A percentile compares a stretch with the other conserved stretches of the same genome.
phyloP scores from a whole-genome alignment of 179 eudicot genomes.

The Nepenthes alata region DNA sequence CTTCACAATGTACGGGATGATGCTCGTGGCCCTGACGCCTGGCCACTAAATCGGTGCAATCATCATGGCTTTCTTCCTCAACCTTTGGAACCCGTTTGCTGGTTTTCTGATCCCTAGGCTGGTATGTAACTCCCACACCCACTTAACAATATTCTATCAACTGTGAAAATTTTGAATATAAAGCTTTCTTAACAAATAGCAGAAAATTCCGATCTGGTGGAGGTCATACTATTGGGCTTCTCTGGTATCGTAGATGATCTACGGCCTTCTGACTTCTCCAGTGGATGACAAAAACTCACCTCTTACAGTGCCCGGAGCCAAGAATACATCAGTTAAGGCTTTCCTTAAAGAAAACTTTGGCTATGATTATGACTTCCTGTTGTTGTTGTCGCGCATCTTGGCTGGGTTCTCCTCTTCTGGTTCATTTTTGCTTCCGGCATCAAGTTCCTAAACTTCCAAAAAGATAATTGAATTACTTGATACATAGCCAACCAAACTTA shows the following conservation, averaged over 20 bases:
- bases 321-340: slow-evolving; percentile 20
- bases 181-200: slow-evolving; percentile 5
- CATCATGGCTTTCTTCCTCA: slow-evolving; percentile 60
- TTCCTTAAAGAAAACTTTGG: slow-evolving; percentile 40
- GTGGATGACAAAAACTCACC: slow-evolving; percentile 38
- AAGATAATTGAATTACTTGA: no score
- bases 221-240: slow-evolving; percentile 92
- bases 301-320: slow-evolving; percentile 38
- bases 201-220: slow-evolving; percentile 95
- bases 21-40: slow-evolving; percentile 73
- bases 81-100: slow-evolving; percentile 75
- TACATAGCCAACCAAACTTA: no score
- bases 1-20: slow-evolving; percentile 71
- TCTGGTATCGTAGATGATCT: slow-evolving; percentile 71
- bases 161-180: not conserved
- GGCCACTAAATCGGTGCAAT: slow-evolving; percentile 56
- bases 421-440: no score
- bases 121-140: slow-evolving; percentile 23
- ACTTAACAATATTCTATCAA: not conserved
- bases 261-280: slow-evolving; percentile 63
- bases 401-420: slow-evolving; percentile 22
- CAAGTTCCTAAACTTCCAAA: no score
- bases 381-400: slow-evolving; percentile 50
- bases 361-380: slow-evolving; percentile 40
- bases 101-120: slow-evolving; percentile 66